Conservation (phyloP, 345 rosid genomes). For the Syzygium aromaticum region DNA sequence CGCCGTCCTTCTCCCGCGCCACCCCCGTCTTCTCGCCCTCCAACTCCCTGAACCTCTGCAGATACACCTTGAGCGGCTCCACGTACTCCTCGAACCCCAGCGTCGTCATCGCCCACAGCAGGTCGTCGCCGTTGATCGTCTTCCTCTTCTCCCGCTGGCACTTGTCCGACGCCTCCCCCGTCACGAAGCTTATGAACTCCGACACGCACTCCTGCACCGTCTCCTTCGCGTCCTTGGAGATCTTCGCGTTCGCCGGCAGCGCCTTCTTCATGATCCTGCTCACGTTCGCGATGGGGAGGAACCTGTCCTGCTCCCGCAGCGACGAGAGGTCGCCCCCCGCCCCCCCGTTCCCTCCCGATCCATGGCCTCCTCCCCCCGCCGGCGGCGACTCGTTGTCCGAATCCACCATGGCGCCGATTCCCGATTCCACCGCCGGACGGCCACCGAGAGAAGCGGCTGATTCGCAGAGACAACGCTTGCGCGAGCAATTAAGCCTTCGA, state of each 20-base stretch:
- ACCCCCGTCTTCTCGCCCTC: conserved; percentile 49
- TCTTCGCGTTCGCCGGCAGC: conserved; percentile 65
- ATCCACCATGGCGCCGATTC: conserved; percentile 34
- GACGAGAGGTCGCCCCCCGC: conserved; percentile 20
- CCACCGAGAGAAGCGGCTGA: background rate
- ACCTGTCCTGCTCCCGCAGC: conserved; percentile 60
- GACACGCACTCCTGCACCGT: conserved; percentile 78
- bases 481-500: background rate
- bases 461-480: background rate
- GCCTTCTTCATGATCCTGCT: conserved; percentile 80
- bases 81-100: conserved; percentile 71
- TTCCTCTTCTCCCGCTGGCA: conserved; percentile 74
- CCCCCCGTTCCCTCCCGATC: conserved; percentile 21
- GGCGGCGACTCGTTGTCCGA: conserved; percentile 58
- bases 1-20: conserved; percentile 24
- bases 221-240: conserved; percentile 74
- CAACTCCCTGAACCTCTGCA: conserved; percentile 68
- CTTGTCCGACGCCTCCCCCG: conserved; percentile 79
- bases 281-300: conserved; percentile 68
- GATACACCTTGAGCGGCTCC: conserved; percentile 55
- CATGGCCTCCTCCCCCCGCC: conserved; percentile 17
- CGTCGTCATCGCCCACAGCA: conserved; percentile 62
- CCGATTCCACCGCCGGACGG: background rate
- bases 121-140: conserved; percentile 68
- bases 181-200: conserved; percentile 71